phyloP scores from a whole-genome alignment of 2,329 filamentous ascomycete species.

The Diplodia seriata region DNA sequence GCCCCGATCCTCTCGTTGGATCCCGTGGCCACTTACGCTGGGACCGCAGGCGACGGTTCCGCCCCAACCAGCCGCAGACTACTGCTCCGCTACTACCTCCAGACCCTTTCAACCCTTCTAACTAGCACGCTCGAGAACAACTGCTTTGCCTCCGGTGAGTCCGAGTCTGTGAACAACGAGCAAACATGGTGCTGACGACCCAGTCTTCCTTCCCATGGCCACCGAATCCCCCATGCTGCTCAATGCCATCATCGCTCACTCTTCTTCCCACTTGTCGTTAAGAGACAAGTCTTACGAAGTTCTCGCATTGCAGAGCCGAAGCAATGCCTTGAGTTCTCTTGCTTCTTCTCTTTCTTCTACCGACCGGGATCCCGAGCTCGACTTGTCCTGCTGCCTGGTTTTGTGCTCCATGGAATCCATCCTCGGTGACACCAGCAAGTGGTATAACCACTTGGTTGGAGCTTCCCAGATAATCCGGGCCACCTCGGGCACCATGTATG shows the following conservation, averaged over 20 bases:
- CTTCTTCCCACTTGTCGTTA: slow-evolving; percentile 32
- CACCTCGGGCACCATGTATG: slow-evolving; percentile 12
- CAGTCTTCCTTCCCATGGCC: slow-evolving; percentile 33
- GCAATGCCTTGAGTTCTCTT: slow-evolving; percentile 30
- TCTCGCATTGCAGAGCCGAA: slow-evolving; percentile 32
- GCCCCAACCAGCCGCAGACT: slow-evolving; percentile 22
- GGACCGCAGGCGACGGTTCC: slow-evolving; percentile 17
- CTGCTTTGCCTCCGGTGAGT: slow-evolving; percentile 31
- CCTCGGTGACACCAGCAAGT: slow-evolving; percentile 31
- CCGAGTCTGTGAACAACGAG: too few relatives aligned
- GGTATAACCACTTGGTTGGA: slow-evolving; percentile 32
- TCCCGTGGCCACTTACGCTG: slow-evolving; percentile 24
- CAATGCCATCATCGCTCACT: slow-evolving; percentile 32
- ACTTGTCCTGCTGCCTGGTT: slow-evolving; percentile 30
- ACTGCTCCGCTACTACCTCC: slow-evolving; percentile 30
- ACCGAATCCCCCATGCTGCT: slow-evolving; percentile 32
- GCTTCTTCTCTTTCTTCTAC: slow-evolving; percentile 30
- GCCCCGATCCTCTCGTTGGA: slow-evolving; percentile 30
- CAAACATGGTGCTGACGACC: neutral
- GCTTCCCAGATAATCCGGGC: slow-evolving; percentile 31
- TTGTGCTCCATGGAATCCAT: slow-evolving; percentile 33
- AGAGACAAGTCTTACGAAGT: slow-evolving; percentile 33
- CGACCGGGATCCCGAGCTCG: slow-evolving; percentile 29
- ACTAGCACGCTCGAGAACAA: slow-evolving; percentile 32
- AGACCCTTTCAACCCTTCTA: slow-evolving; percentile 31